Conservation (phyloP, 2,329 filamentous ascomycete genomes). For the Monilinia vaccinii-corymbosi region DNA sequence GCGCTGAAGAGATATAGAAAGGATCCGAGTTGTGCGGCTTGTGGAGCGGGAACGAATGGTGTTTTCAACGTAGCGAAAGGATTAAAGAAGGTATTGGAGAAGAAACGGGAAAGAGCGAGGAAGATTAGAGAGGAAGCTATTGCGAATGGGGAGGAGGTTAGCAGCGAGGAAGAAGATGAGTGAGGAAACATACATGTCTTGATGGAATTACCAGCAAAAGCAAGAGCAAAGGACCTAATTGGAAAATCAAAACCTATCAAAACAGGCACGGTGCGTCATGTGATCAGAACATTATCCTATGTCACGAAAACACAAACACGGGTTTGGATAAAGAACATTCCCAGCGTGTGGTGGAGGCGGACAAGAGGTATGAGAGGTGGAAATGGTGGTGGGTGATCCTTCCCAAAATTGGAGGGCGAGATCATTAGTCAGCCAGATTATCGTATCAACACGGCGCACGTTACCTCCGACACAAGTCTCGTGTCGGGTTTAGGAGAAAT, state of each 20-base stretch:
- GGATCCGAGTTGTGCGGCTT: slow-evolving; percentile 78
- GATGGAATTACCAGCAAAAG: too few relatives aligned
- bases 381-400: slow-evolving; percentile 22
- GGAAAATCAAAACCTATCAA: not conserved
- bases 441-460: slow-evolving; percentile 50
- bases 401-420: too few relatives aligned
- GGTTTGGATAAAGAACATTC: too few relatives aligned
- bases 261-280: not conserved
- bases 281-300: not conserved
- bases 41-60: slow-evolving; percentile 74
- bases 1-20: slow-evolving; percentile 80
- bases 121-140: slow-evolving; percentile 44
- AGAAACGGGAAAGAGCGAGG: slow-evolving; percentile 49
- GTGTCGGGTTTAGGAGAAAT: too few relatives aligned
- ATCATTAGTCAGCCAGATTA: not conserved
- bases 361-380: slow-evolving; percentile 12
- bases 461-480: slow-evolving; percentile 75
- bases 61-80: slow-evolving; percentile 86
- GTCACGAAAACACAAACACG: not conserved
- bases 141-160: slow-evolving; percentile 42
- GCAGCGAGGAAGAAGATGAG: slow-evolving; percentile 36
- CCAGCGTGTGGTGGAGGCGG: too few relatives aligned
- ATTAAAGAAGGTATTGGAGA: slow-evolving; percentile 64
- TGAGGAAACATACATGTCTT: not conserved
- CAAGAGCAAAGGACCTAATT: not conserved